Evolutionary conservation across 2,329 filamentous ascomycete genomes (phyloP).

Genomic region (Hypoxylon sp.): DNA sequence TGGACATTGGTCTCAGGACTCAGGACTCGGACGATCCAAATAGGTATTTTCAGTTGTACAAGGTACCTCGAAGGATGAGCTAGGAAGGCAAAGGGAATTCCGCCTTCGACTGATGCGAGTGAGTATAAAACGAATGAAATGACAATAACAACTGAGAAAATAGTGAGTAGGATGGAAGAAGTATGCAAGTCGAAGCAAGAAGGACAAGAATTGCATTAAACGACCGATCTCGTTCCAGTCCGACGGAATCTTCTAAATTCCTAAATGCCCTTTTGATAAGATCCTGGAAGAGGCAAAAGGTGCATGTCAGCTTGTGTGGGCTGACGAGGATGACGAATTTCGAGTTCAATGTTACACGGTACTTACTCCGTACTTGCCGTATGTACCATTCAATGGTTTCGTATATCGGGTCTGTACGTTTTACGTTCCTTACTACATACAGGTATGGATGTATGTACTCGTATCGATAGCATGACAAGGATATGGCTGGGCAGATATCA

Average conservation of each 20-base stretch:
- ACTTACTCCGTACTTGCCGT: slow-evolving; percentile 6
- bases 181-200: slow-evolving; percentile 2
- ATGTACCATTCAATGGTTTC: slow-evolving; percentile 8
- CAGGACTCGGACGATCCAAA: slow-evolving; percentile 6
- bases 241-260: slow-evolving; percentile 37
- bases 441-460: slow-evolving; percentile 3
- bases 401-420: neutral
- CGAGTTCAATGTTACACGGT: slow-evolving; percentile 2
- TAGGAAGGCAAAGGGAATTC: slow-evolving; percentile 14
- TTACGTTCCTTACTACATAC: no score
- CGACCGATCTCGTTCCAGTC: slow-evolving; percentile 39
- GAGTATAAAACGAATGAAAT: slow-evolving; percentile 27
- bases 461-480: slow-evolving; percentile 40
- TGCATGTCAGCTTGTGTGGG: slow-evolving; percentile 45
- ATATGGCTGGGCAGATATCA: slow-evolving; percentile 46
- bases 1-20: slow-evolving; percentile 13
- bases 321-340: slow-evolving; percentile 44
- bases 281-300: slow-evolving; percentile 26
- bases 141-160: slow-evolving; percentile 24
- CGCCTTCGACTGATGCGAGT: slow-evolving; percentile 20
- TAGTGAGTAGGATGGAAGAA: slow-evolving; percentile 16
- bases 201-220: slow-evolving; percentile 34
- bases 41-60: slow-evolving; percentile 15
- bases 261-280: slow-evolving; percentile 19
- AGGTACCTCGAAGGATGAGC: slow-evolving; percentile 10